Percentiles rank a stretch among this genome's conserved stretches.
phyloP scores from a whole-genome alignment of 2,329 filamentous ascomycete genomes.

The Apiospora marii region DNA sequence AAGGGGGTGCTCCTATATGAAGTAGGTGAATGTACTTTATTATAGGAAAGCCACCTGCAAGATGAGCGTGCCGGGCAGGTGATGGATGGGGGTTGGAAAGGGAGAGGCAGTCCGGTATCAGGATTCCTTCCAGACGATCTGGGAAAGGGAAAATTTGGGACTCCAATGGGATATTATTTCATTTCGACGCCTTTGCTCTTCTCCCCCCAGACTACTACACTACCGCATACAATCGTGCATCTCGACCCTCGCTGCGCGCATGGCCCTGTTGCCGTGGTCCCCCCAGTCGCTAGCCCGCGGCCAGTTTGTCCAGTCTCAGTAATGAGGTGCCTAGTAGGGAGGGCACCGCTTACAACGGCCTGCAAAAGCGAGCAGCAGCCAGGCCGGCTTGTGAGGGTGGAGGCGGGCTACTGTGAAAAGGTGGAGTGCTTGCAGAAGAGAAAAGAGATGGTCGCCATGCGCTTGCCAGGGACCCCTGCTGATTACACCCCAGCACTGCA shows the following conservation, averaged over 20 bases:
- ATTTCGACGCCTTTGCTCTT: constrained; percentile 8
- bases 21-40: not conserved
- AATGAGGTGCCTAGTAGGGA: constrained; percentile 10
- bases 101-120: not conserved
- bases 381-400: constrained; percentile 14
- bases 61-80: not conserved
- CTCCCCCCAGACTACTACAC: constrained; percentile 17
- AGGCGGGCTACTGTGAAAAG: constrained; percentile 14
- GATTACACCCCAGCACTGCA: not conserved
- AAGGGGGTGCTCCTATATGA: not conserved
- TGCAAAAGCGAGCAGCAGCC: not conserved
- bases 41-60: not conserved
- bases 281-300: constrained; percentile 8
- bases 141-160: constrained; percentile 1
- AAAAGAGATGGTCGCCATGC: constrained; percentile 19
- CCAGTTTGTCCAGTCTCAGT: constrained; percentile 18
- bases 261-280: constrained; percentile 9
- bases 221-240: constrained; percentile 10
- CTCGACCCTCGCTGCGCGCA: constrained; percentile 15
- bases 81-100: not conserved
- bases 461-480: not conserved
- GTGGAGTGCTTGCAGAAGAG: constrained; percentile 8
- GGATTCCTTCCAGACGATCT: not conserved
- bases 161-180: constrained; percentile 20
- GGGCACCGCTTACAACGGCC: constrained; percentile 7